Conservation (phyloP, 2,329 filamentous ascomycete species). For the Diaporthe sp. region DNA sequence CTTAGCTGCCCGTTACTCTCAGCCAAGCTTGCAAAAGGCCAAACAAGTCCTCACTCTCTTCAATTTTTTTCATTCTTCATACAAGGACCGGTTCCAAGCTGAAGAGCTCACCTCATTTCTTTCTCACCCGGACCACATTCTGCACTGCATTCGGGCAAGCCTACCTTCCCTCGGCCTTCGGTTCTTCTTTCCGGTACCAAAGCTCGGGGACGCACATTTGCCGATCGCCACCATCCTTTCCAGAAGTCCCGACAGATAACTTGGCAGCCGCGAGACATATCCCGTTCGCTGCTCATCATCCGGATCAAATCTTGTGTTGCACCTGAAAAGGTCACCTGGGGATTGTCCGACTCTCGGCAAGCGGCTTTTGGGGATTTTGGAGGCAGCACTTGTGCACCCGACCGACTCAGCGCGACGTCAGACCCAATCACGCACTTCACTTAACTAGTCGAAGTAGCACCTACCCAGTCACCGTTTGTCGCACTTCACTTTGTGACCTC, state of each 20-base stretch:
- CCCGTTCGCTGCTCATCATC: conserved; percentile 1
- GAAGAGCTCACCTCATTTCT: not conserved
- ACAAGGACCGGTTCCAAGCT: conserved; percentile 38
- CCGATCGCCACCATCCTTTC: conserved; percentile 12
- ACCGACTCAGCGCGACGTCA: conserved; percentile 33
- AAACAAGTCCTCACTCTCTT: conserved; percentile 3
- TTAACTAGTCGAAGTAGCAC: conserved; percentile 34
- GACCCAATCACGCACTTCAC: conserved; percentile 30
- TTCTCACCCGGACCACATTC: conserved; percentile 1
- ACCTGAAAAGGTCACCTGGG: conserved; percentile 40
- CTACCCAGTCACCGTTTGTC: conserved; percentile 31
- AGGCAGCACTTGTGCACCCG: conserved; percentile 35
- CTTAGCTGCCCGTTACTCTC: conserved; percentile 10
- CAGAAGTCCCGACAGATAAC: conserved; percentile 15
- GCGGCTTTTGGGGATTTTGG: conserved; percentile 34
- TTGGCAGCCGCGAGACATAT: not conserved
- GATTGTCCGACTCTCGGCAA: conserved; percentile 33
- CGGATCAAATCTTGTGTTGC: conserved; percentile 28
- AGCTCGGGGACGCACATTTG: conserved; percentile 13
- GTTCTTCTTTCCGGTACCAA: conserved; percentile 9
- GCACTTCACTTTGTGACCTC: conserved; percentile 31
- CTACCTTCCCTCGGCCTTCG: not conserved
- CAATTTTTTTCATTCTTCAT: conserved; percentile 2
- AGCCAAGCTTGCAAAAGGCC: conserved; percentile 22
- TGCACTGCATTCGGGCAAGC: not conserved